Evolutionary conservation across 805 yeast genomes (phyloP).

Genomic region (Metschnikowia lachancei): DNA sequence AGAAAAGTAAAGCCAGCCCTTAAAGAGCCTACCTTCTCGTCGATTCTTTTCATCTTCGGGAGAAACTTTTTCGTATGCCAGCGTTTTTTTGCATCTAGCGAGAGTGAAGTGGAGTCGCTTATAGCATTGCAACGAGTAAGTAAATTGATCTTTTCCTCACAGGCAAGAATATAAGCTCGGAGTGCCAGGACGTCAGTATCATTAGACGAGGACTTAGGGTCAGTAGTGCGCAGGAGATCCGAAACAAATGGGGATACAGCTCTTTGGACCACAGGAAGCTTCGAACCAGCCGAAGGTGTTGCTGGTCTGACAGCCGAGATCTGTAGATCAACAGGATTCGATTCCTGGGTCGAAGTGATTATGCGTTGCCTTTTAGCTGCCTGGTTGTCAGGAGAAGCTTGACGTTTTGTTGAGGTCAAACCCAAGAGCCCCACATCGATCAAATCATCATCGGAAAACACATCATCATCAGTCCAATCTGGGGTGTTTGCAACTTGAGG

Average conservation of each 20-base stretch:
- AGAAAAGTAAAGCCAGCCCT: slow-evolving; percentile 18
- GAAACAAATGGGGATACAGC: not conserved
- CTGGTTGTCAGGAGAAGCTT: not conserved
- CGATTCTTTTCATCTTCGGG: slow-evolving; percentile 25
- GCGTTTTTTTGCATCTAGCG: slow-evolving; percentile 34
- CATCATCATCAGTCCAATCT: slow-evolving; percentile 6
- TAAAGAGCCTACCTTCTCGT: slow-evolving; percentile 12
- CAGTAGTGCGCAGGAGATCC: not conserved
- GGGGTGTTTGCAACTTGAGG: not conserved
- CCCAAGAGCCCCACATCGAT: slow-evolving; percentile 13
- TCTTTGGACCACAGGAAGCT: not conserved
- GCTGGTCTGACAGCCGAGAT: not conserved
- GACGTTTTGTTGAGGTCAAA: slow-evolving; percentile 6
- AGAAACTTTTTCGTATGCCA: slow-evolving; percentile 26
- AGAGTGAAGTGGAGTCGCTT: slow-evolving; percentile 38
- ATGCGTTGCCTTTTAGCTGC: slow-evolving; percentile 5
- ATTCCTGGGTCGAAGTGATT: slow-evolving; percentile 8
- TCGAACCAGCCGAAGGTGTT: slow-evolving; percentile 9
- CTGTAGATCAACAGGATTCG: not conserved
- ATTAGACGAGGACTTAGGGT: not conserved
- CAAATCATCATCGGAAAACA: slow-evolving; percentile 8
- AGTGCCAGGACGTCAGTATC: slow-evolving; percentile 14
- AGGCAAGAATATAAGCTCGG: slow-evolving; percentile 25
- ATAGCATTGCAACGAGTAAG: slow-evolving; percentile 30
- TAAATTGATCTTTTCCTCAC: slow-evolving; percentile 29